Conservation (phyloP, 805 yeast species). For the Lipomyces spencermartinsiae region DNA sequence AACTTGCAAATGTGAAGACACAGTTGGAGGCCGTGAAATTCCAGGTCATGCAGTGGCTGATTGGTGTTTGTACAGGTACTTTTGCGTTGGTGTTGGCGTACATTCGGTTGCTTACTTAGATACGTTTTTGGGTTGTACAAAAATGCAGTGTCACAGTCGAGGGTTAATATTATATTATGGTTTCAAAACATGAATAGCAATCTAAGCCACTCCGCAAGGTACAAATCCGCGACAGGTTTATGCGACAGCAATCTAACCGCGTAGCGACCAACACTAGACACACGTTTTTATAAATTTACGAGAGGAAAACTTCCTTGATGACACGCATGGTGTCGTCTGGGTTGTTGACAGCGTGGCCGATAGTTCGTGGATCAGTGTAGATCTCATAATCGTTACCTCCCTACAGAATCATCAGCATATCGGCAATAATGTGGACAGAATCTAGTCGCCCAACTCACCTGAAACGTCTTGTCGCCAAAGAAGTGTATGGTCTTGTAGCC, state of each 20-base stretch:
- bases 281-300: not conserved
- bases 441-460: conserved; percentile 24
- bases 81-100: conserved; percentile 93
- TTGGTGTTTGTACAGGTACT: conserved; percentile 98
- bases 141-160: not conserved
- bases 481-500: conserved; percentile 89
- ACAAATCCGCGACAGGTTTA: not conserved
- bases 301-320: conserved; percentile 75
- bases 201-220: not conserved
- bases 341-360: conserved; percentile 89
- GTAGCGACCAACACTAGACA: not conserved
- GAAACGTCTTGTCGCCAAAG: conserved; percentile 96
- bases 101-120: conserved; percentile 73
- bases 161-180: not conserved
- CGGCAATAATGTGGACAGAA: not conserved
- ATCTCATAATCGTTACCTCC: conserved; percentile 99
- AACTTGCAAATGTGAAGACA: conserved; percentile 90
- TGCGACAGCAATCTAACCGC: not conserved
- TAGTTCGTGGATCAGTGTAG: conserved; percentile 87
- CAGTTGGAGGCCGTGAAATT: conserved; percentile 95
- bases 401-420: conserved; percentile 43
- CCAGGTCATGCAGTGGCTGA: conserved; percentile 97
- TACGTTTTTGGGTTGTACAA: not conserved
- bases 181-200: not conserved
- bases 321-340: conserved; percentile 90